phyloP scores from a whole-genome alignment of 2,329 filamentous ascomycete genomes.

The Chaetomium globosum region DNA sequence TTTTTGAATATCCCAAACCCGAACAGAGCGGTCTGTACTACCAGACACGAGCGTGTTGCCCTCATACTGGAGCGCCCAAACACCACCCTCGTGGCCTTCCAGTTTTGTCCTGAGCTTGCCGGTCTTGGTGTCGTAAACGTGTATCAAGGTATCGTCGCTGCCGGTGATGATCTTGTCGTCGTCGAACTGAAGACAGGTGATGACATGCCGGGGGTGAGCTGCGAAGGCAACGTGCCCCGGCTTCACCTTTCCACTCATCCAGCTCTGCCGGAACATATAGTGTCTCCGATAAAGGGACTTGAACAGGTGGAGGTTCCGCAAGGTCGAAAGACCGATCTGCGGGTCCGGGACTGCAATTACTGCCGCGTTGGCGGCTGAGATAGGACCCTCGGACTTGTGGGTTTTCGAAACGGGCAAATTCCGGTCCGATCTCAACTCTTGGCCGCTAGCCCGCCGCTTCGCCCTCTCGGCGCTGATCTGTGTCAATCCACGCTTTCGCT shows the following conservation, averaged over 20 bases:
- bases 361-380: conserved; percentile 85
- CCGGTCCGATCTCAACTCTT: conserved; percentile 52
- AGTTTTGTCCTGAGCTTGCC: conserved; percentile 81
- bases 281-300: conserved; percentile 96
- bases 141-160: conserved; percentile 95
- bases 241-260: conserved; percentile 84
- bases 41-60: conserved; percentile 94
- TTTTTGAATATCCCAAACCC: conserved; percentile 98
- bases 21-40: conserved; percentile 93
- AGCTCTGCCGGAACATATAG: conserved; percentile 84
- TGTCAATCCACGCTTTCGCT: conserved; percentile 58
- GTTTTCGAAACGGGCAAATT: conserved; percentile 47
- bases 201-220: conserved; percentile 94
- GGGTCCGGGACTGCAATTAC: conserved; percentile 79
- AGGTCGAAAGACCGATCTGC: conserved; percentile 72
- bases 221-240: conserved; percentile 92
- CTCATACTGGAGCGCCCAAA: conserved; percentile 96
- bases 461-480: conserved; percentile 52
- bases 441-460: conserved; percentile 56
- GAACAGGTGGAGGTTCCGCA: conserved; percentile 87
- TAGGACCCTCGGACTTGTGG: conserved; percentile 75
- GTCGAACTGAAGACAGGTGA: conserved; percentile 96
- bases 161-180: conserved; percentile 97
- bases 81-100: conserved; percentile 92
- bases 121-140: conserved; percentile 96